These are phyloP conservation scores for Barnettozyma hawaiiensis DNA, from an alignment of 1,139 yeast species.

Conservation along the genomic window DNA sequence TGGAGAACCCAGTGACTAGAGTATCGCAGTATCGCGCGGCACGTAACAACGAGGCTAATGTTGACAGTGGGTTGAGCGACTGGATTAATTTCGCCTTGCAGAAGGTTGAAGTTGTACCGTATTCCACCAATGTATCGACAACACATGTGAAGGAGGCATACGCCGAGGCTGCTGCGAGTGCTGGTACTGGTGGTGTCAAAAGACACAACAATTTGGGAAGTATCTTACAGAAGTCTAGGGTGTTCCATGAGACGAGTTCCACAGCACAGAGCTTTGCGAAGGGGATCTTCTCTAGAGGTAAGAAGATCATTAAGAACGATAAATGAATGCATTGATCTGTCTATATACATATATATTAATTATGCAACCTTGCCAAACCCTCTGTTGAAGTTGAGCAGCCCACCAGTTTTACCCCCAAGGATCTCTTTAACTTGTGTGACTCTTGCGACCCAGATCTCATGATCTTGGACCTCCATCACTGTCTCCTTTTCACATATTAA, in stretches of 20 bases:
- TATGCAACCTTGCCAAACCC: slow-evolving; percentile 44
- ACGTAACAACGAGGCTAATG: slow-evolving; percentile 34
- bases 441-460: slow-evolving; percentile 82
- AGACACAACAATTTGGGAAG: slow-evolving; percentile 22
- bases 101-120: slow-evolving; percentile 18
- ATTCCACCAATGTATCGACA: slow-evolving; percentile 15
- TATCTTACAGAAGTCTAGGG: slow-evolving; percentile 21
- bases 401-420: slow-evolving; percentile 29
- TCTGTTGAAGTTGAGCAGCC: slow-evolving; percentile 56
- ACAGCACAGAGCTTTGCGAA: slow-evolving; percentile 26
- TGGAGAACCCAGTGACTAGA: slow-evolving; percentile 40
- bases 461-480: slow-evolving; percentile 62
- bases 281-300: slow-evolving; percentile 27
- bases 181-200: slow-evolving; percentile 13
- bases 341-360: neutral
- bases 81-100: slow-evolving; percentile 34
- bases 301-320: slow-evolving; percentile 24
- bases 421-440: slow-evolving; percentile 48
- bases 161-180: slow-evolving; percentile 21
- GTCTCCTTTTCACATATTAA: slow-evolving; percentile 55
- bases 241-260: slow-evolving; percentile 23
- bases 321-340: slow-evolving; percentile 24
- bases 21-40: slow-evolving; percentile 40
- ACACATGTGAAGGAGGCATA: slow-evolving; percentile 24
- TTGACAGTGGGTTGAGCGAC: slow-evolving; percentile 42